Evolutionary conservation across 139 green algal genomes (phyloP).

Genomic region (Coelastrella sp.): DNA sequence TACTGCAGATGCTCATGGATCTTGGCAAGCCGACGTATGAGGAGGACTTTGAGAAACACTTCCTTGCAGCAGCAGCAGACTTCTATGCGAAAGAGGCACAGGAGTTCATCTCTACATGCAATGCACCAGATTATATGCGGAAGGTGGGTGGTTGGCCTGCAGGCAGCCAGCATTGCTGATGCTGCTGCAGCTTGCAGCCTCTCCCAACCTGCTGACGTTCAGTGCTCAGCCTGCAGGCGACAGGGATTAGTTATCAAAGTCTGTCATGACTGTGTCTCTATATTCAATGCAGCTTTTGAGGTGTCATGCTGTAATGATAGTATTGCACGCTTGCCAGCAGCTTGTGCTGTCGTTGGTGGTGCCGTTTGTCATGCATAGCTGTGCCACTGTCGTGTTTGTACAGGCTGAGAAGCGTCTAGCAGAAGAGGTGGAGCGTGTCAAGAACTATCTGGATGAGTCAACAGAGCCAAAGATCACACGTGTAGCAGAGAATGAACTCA

Average conservation of each 20-base stretch:
- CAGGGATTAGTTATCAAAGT: too few relatives aligned
- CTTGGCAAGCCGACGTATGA: constrained; percentile 88
- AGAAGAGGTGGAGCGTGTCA: constrained; percentile 92
- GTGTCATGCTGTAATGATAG: too few relatives aligned
- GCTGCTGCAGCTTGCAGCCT: too few relatives aligned
- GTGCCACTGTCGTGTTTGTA: background rate
- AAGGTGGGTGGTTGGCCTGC: constrained; percentile 45
- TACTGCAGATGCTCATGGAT: constrained; percentile 93
- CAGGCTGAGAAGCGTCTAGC: constrained; percentile 84
- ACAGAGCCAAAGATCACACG: constrained; percentile 81
- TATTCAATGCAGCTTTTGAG: too few relatives aligned
- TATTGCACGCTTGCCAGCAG: too few relatives aligned
- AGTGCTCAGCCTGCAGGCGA: too few relatives aligned
- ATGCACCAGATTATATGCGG: constrained; percentile 93
- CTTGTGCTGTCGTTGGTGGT: background rate
- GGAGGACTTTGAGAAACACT: constrained; percentile 94
- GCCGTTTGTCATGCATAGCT: too few relatives aligned
- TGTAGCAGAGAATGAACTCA: constrained; percentile 91
- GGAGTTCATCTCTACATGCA: constrained; percentile 76
- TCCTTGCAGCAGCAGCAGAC: constrained; percentile 83
- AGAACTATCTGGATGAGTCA: constrained; percentile 85
- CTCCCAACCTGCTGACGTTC: too few relatives aligned
- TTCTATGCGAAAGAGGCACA: constrained; percentile 94
- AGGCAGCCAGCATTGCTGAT: too few relatives aligned
- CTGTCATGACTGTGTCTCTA: too few relatives aligned